Evolutionary conservation across 257 asterid species (phyloP), one percentile per base, ranked within the genome.

Genomic region (Gynochthodes officinalis): DNA sequence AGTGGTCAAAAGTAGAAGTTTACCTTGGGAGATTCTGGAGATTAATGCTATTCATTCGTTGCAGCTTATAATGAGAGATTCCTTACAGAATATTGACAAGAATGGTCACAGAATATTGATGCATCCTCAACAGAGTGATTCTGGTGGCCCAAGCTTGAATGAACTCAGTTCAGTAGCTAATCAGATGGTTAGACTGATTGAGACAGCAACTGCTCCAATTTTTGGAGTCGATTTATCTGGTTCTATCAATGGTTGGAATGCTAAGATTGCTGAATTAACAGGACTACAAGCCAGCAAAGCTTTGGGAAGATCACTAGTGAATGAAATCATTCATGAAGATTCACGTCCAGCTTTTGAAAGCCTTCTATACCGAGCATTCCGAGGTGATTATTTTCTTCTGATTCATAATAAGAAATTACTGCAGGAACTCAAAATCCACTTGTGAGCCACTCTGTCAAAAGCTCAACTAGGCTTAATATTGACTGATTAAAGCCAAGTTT

Each of bases 41-140:
- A 83, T 90, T 67, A 83, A 86, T 74, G 87, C 89, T 2, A 85
- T 90, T 71, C 88, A 90, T 54, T 86, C 92, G 62, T 79, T 90
- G 71, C 90, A 88, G 75, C 82, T 88, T 77, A 83, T 88, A 67
- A 57, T 90, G 90, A 86, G 90, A 74, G 86, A 86, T 44, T 79
- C 83, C 4, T 33, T 82, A 39, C 79, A 66, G 23, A 82, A 67
- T 75, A 59, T 30, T 28, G 88, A 79, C 49, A 86, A 74, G 4
- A 43, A 52, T 69, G 78, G 55, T 60, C 65, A 46, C 35, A 80
- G 75, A 50, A 37, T 21, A 13, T 67, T 70, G 58, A 64, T 40
- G 19, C n/a, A 74, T 62, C 48, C 75, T 63, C 81, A 58, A 70
- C 76, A 28, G 50, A 72, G 55, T 55, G 72, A 59, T 67, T 59